phyloP scores from a whole-genome alignment of 306 rosid species.

The Cyamopsis tetragonoloba region DNA sequence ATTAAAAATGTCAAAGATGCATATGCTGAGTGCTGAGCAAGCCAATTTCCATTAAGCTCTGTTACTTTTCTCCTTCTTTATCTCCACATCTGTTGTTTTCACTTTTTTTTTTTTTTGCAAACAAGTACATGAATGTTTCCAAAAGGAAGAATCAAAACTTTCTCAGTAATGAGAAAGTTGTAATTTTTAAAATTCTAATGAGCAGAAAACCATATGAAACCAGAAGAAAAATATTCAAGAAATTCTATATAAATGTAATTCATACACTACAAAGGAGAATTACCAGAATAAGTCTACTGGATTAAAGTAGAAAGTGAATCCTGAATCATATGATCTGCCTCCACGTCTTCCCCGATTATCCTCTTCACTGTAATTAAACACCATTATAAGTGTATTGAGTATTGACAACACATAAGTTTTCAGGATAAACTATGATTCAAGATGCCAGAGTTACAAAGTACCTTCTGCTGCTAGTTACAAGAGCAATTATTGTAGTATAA shows the following conservation, averaged over 20 bases:
- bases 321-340: slow-evolving; percentile 79
- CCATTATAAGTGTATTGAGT: slow-evolving; percentile 24
- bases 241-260: not conserved
- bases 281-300: slow-evolving; percentile 93
- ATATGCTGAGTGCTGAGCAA: not conserved
- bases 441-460: slow-evolving; percentile 23
- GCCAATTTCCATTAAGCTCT: not conserved
- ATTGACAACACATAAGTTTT: slow-evolving; percentile 7
- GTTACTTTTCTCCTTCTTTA: not conserved
- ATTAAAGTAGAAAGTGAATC: slow-evolving; percentile 60
- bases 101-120: not conserved
- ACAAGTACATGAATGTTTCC: not conserved
- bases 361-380: slow-evolving; percentile 61
- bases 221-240: not conserved
- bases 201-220: not conserved
- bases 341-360: slow-evolving; percentile 95
- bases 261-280: not conserved
- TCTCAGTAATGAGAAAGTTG: not conserved
- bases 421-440: not conserved
- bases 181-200: not conserved
- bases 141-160: not conserved
- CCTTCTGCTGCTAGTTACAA: slow-evolving; percentile 84
- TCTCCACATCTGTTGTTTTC: not conserved
- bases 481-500: slow-evolving; percentile 89
- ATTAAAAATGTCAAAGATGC: not conserved